Evolutionary conservation across 495 filamentous ascomycete genomes (phyloP).

Genomic region (Hyphodiscus hymeniophilus): DNA sequence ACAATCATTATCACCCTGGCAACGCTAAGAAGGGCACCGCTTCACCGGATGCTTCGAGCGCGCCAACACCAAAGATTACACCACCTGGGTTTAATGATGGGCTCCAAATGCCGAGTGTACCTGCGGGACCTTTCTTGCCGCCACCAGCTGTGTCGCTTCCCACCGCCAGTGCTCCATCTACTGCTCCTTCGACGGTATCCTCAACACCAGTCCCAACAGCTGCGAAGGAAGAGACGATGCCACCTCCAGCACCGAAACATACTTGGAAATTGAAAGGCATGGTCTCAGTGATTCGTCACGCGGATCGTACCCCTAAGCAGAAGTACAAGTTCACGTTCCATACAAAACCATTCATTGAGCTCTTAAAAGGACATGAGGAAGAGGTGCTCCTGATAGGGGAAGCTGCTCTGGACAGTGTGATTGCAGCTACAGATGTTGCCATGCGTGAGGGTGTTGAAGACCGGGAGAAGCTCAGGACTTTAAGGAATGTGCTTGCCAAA

Average conservation of each 20-base stretch:
- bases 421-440: slow-evolving; percentile 73
- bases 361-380: slow-evolving; percentile 90
- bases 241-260: slow-evolving; percentile 84
- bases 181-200: slow-evolving; percentile 33
- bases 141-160: slow-evolving; percentile 13
- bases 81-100: slow-evolving; percentile 31
- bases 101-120: slow-evolving; percentile 22
- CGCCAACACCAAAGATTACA: slow-evolving; percentile 39
- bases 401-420: slow-evolving; percentile 80
- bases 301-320: slow-evolving; percentile 95
- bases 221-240: slow-evolving; percentile 31
- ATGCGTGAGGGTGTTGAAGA: slow-evolving; percentile 75
- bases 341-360: slow-evolving; percentile 87
- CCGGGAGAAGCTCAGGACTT: slow-evolving; percentile 68
- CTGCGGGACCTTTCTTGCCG: slow-evolving; percentile 9
- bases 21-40: slow-evolving; percentile 12
- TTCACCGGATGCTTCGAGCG: slow-evolving; percentile 33
- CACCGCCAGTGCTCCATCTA: slow-evolving; percentile 31
- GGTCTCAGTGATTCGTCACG: slow-evolving; percentile 91
- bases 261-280: slow-evolving; percentile 98
- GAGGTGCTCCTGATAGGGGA: slow-evolving; percentile 92
- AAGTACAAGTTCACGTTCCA: slow-evolving; percentile 99
- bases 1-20: slow-evolving; percentile 28
- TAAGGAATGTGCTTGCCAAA: slow-evolving; percentile 78
- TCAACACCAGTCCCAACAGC: slow-evolving; percentile 31